phyloP scores from a whole-genome alignment of 1,139 yeast genomes.

The Nakaseomyces sp. region DNA sequence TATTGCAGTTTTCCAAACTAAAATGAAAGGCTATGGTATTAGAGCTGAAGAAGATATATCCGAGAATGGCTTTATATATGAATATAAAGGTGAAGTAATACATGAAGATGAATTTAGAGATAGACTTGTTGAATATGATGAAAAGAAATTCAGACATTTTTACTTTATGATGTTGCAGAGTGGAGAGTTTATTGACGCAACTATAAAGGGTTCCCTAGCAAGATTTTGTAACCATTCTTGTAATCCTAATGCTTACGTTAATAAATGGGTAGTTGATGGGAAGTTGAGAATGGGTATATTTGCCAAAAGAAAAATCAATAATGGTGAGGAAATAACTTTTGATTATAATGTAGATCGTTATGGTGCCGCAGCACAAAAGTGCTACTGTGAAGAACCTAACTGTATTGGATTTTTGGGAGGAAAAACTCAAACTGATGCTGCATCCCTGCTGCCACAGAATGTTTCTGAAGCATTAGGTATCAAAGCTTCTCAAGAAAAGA shows the following conservation, averaged over 20 bases:
- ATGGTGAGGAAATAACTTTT: slow-evolving; percentile 88
- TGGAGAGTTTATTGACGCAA: slow-evolving; percentile 91
- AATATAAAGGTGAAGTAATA: slow-evolving; percentile 90
- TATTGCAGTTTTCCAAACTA: slow-evolving; percentile 72
- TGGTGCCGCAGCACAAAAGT: slow-evolving; percentile 89
- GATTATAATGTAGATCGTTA: slow-evolving; percentile 95
- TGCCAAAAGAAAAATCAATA: slow-evolving; percentile 61
- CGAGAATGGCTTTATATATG: slow-evolving; percentile 67
- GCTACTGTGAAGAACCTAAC: slow-evolving; percentile 88
- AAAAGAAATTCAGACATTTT: slow-evolving; percentile 68
- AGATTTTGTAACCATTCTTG: slow-evolving; percentile 94
- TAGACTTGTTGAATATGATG: slow-evolving; percentile 68
- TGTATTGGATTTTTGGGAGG: slow-evolving; percentile 95
- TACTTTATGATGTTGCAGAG: slow-evolving; percentile 96
- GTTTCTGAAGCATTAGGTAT: slow-evolving; percentile 83
- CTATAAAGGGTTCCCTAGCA: slow-evolving; percentile 77
- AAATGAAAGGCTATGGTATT: slow-evolving; percentile 81
- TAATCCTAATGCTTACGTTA: slow-evolving; percentile 87
- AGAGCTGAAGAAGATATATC: slow-evolving; percentile 56
- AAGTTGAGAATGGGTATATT: slow-evolving; percentile 91
- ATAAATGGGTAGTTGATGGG: slow-evolving; percentile 94
- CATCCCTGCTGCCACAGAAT: slow-evolving; percentile 71
- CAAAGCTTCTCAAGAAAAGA: slow-evolving; percentile 49
- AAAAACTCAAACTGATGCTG: slow-evolving; percentile 89
- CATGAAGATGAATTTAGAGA: slow-evolving; percentile 63